A percentile compares a stretch with the other conserved stretches of the same genome.
These are phyloP conservation scores for Santalum album DNA, from an alignment of 164 flowering plant genomes.

Conservation along the genomic window DNA sequence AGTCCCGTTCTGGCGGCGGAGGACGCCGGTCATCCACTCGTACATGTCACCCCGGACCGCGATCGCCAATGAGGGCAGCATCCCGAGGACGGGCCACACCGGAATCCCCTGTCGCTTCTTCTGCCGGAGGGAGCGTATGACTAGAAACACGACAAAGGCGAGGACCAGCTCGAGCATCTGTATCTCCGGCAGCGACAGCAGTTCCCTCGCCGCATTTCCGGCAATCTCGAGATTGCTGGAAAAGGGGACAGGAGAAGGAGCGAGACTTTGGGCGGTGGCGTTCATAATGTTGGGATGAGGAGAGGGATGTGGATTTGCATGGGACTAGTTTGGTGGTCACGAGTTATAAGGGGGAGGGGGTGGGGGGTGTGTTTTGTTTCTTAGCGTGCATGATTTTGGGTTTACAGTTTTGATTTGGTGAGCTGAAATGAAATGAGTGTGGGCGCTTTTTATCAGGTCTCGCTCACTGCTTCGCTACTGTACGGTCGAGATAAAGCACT, in stretches of 20 bases:
- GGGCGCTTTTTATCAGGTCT: background rate
- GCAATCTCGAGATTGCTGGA: background rate
- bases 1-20: conserved; percentile 45
- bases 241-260: conserved; percentile 7
- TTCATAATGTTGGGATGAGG: conserved; percentile 23
- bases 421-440: conserved; percentile 51
- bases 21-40: conserved; percentile 57
- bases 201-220: conserved; percentile 1
- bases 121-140: conserved; percentile 53
- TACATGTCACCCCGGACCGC: conserved; percentile 41
- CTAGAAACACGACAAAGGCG: conserved; percentile 45
- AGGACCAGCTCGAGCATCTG: conserved; percentile 46
- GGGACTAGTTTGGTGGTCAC: conserved; percentile 11
- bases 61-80: conserved; percentile 58
- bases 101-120: conserved; percentile 50
- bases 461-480: no score
- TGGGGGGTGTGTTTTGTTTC: conserved; percentile 17
- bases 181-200: conserved; percentile 31
- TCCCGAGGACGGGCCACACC: conserved; percentile 80
- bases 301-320: conserved; percentile 5
- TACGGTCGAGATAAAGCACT: no score
- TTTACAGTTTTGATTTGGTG: conserved; percentile 60
- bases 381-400: conserved; percentile 35
- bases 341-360: conserved; percentile 16
- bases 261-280: conserved; percentile 15